Percentiles rank a stretch among this genome's conserved stretches.
phyloP scores from a whole-genome alignment of 2,329 filamentous ascomycete genomes.

The Rasamsonia emersonii region DNA sequence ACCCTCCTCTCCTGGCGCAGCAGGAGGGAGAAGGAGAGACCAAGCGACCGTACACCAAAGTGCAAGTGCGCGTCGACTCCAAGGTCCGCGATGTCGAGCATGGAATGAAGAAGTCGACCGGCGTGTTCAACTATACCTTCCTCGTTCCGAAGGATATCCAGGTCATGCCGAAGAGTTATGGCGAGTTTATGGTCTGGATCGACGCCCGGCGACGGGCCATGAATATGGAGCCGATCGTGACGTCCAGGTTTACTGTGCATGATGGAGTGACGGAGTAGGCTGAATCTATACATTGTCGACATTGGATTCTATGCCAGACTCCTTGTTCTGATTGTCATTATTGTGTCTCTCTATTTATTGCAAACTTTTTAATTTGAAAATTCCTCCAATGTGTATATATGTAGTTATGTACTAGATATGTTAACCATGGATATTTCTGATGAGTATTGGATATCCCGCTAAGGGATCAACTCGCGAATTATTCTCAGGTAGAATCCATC shows the following conservation, averaged over 20 bases:
- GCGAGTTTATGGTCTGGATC: conserved; percentile 58
- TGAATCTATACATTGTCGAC: not conserved
- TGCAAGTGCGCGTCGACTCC: conserved; percentile 63
- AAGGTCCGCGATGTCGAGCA: conserved; percentile 67
- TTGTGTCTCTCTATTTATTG: conserved; percentile 2
- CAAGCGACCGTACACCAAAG: conserved; percentile 45
- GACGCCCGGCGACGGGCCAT: conserved; percentile 51
- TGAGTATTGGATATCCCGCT: too few species aligned
- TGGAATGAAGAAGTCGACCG: conserved; percentile 57
- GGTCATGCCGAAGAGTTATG: conserved; percentile 57
- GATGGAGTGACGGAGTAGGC: conserved; percentile 33
- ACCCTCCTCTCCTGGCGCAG: conserved; percentile 36
- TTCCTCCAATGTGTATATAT: too few species aligned
- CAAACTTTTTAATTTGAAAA: conserved; percentile 1
- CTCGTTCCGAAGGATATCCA: conserved; percentile 55
- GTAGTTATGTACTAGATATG: too few species aligned
- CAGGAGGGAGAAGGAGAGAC: conserved; percentile 36
- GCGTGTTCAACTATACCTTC: conserved; percentile 70
- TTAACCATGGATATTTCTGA: too few species aligned
- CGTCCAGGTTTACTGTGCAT: conserved; percentile 22
- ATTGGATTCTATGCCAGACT: too few species aligned
- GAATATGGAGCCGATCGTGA: conserved; percentile 39
- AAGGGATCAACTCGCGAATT: too few species aligned
- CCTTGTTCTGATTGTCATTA: too few species aligned
- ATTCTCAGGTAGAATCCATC: too few species aligned